These are phyloP conservation scores for Penicillium sp. DNA, from an alignment of 2,329 filamentous ascomycete species.

Conservation along the genomic window DNA sequence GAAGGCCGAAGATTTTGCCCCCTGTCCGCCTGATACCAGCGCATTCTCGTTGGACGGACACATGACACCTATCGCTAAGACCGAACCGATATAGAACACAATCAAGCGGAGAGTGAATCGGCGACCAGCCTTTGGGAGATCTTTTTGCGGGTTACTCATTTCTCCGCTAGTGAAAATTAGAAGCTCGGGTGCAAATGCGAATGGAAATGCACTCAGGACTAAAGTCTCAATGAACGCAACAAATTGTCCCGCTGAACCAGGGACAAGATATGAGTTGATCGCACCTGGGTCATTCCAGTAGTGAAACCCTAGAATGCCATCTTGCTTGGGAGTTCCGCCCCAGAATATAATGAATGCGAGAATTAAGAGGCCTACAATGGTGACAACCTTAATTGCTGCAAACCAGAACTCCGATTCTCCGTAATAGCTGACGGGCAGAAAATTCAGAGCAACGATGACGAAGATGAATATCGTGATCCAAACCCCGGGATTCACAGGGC, in stretches of 20 bases:
- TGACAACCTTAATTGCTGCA: conserved; percentile 63
- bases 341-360: conserved; percentile 19
- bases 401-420: conserved; percentile 68
- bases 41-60: not conserved
- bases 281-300: conserved; percentile 67
- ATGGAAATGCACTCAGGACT: conserved; percentile 65
- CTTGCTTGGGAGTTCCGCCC: conserved; percentile 39
- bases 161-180: conserved; percentile 76
- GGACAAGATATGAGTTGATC: conserved; percentile 50
- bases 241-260: conserved; percentile 39
- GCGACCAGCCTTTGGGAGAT: conserved; percentile 56
- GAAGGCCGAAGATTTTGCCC: conserved; percentile 52
- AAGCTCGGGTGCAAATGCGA: conserved; percentile 74
- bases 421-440: conserved; percentile 61
- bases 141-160: conserved; percentile 74
- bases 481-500: conserved; percentile 54
- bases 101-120: not conserved
- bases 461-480: conserved; percentile 64
- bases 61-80: not conserved
- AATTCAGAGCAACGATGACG: conserved; percentile 60
- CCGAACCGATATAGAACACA: conserved; percentile 3
- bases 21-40: conserved; percentile 44
- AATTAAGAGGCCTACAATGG: conserved; percentile 51
- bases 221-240: not conserved
- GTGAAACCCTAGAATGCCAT: conserved; percentile 65